Evolutionary conservation across 352 stramenopile species (phyloP).

Genomic region (Phytophthora cactorum): DNA sequence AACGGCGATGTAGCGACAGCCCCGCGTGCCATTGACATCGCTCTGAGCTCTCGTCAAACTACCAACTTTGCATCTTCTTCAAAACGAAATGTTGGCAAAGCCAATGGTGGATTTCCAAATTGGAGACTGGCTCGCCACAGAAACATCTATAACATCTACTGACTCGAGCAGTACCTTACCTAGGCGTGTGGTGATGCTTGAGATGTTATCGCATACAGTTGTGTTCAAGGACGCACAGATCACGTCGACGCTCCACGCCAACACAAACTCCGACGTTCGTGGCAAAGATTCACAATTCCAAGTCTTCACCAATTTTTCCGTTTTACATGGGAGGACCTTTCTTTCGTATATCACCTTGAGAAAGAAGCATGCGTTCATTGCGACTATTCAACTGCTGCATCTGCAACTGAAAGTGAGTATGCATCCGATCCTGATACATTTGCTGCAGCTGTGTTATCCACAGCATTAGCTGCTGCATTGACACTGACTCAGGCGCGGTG

Average conservation of each 20-base stretch:
- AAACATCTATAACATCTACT: neutral
- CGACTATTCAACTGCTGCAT: too few species aligned
- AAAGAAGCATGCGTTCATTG: too few species aligned
- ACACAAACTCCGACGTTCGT: conserved; percentile 2
- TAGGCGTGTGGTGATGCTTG: neutral
- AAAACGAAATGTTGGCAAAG: neutral
- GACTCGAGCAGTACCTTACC: neutral
- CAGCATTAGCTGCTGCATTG: too few species aligned
- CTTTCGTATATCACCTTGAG: too few species aligned
- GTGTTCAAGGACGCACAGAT: neutral
- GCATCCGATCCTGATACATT: too few species aligned
- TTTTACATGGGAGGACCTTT: too few species aligned
- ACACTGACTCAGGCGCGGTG: too few species aligned
- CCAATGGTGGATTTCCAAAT: neutral
- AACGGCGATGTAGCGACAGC: neutral
- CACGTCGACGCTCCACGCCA: neutral
- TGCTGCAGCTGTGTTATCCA: too few species aligned
- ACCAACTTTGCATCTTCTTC: conserved; percentile 3
- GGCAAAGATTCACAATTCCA: neutral
- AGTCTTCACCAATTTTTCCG: too few species aligned
- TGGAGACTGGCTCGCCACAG: neutral
- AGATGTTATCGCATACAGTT: neutral
- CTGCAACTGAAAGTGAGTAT: too few species aligned
- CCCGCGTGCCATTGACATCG: neutral
- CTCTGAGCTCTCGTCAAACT: neutral